Evolutionary conservation across 2,329 filamentous ascomycete genomes (phyloP).

Genomic region (Sordariomycetes sp.): DNA sequence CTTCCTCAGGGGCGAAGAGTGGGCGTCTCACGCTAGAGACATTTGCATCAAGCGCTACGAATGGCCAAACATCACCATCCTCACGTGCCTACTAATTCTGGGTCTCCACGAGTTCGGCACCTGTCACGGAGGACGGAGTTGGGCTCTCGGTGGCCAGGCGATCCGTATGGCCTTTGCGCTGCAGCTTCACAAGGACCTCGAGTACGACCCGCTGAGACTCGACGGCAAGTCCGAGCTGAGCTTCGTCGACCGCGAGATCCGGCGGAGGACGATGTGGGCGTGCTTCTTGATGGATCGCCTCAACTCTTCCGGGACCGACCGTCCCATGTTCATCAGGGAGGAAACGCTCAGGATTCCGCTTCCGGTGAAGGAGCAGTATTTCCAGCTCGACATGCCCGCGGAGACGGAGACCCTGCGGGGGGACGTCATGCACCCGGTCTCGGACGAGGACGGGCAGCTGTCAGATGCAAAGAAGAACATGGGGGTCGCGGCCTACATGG

Average conservation of each 20-base stretch:
- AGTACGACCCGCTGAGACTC: constrained; percentile 64
- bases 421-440: constrained; percentile 50
- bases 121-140: constrained; percentile 89
- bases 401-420: constrained; percentile 77
- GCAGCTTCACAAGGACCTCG: constrained; percentile 84
- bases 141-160: constrained; percentile 90
- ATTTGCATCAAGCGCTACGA: constrained; percentile 85
- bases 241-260: constrained; percentile 87
- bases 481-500: constrained; percentile 87
- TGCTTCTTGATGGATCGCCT: constrained; percentile 97
- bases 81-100: constrained; percentile 81
- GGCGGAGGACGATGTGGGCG: constrained; percentile 93
- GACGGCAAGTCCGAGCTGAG: constrained; percentile 58
- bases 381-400: constrained; percentile 82
- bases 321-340: constrained; percentile 84
- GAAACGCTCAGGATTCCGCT: constrained; percentile 82
- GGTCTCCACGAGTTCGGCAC: constrained; percentile 94
- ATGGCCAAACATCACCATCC: constrained; percentile 88
- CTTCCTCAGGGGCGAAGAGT: constrained; percentile 82
- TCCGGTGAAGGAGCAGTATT: constrained; percentile 82
- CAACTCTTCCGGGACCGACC: constrained; percentile 88
- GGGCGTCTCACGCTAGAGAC: constrained; percentile 77
- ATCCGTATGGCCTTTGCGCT: constrained; percentile 95
- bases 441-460: constrained; percentile 52
- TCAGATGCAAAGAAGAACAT: constrained; percentile 70